These are phyloP conservation scores for Colletotrichum musicola DNA, from an alignment of 2,329 filamentous ascomycete genomes.

Conservation along the genomic window DNA sequence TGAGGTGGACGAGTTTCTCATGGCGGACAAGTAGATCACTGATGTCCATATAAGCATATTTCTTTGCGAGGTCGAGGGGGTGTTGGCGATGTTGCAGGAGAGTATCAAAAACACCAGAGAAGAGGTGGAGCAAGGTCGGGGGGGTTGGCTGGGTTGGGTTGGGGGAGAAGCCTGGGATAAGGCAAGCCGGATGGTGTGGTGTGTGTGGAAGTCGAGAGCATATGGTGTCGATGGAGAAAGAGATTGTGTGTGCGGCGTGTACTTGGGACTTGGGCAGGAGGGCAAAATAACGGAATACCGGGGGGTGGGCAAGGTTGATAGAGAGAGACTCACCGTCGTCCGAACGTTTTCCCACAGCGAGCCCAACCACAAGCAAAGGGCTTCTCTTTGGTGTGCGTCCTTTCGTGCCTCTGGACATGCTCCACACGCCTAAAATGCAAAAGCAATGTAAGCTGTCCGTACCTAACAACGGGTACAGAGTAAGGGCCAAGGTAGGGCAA, in stretches of 20 bases:
- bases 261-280: constrained; percentile 27
- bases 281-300: constrained; percentile 26
- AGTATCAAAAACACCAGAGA: constrained; percentile 22
- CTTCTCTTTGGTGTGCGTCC: constrained; percentile 75
- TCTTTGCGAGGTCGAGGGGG: constrained; percentile 39
- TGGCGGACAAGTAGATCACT: constrained; percentile 74
- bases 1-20: constrained; percentile 74
- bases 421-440: constrained; percentile 68
- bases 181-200: constrained; percentile 33
- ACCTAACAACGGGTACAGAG: constrained; percentile 45
- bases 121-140: constrained; percentile 23
- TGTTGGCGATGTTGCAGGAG: constrained; percentile 30
- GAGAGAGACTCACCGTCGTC: constrained; percentile 65
- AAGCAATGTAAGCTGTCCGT: constrained; percentile 53
- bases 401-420: constrained; percentile 73
- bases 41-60: constrained; percentile 71
- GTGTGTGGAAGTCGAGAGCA: constrained; percentile 26
- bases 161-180: constrained; percentile 31
- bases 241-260: constrained; percentile 6
- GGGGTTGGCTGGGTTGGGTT: background rate
- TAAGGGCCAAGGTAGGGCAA: constrained; percentile 35
- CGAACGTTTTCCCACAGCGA: constrained; percentile 73
- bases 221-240: constrained; percentile 32
- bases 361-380: constrained; percentile 71
- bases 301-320: constrained; percentile 35